These are phyloP conservation scores for Candida sojae DNA, from an alignment of 1,139 yeast genomes.

Conservation along the genomic window DNA sequence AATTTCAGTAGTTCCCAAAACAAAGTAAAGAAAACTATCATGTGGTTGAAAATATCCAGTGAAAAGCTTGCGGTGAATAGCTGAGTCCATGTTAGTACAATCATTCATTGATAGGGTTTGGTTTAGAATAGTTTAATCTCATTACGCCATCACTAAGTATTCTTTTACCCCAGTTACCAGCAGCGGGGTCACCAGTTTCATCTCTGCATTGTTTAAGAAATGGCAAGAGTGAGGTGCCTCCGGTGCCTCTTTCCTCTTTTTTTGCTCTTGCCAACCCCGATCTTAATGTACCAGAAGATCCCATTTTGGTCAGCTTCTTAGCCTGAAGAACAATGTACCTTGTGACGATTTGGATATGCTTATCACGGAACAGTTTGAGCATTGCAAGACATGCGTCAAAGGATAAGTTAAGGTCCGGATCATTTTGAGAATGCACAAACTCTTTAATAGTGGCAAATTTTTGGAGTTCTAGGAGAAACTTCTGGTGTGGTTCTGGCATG, in stretches of 20 bases:
- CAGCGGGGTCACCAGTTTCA: slow-evolving; percentile 92
- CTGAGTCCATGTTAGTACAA: too few species aligned
- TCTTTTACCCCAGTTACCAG: slow-evolving; percentile 85
- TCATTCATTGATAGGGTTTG: slow-evolving; percentile 31
- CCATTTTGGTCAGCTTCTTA: slow-evolving; percentile 49
- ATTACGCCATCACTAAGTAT: slow-evolving; percentile 63
- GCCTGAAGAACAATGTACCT: slow-evolving; percentile 84
- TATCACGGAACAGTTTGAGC: slow-evolving; percentile 86
- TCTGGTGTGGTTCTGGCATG: slow-evolving; percentile 86
- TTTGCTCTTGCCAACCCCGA: slow-evolving; percentile 59
- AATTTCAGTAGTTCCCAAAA: too few species aligned
- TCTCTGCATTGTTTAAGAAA: slow-evolving; percentile 94
- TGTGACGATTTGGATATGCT: slow-evolving; percentile 90
- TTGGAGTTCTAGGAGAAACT: slow-evolving; percentile 64
- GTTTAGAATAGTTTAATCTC: slow-evolving; percentile 43
- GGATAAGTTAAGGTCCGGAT: slow-evolving; percentile 64
- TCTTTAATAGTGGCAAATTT: slow-evolving; percentile 61
- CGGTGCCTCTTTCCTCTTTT: slow-evolving; percentile 77
- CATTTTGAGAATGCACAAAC: slow-evolving; percentile 51
- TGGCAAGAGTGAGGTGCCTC: slow-evolving; percentile 90
- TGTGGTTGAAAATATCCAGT: too few species aligned
- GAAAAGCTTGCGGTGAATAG: too few species aligned
- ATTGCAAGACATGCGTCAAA: slow-evolving; percentile 91
- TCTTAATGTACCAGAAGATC: slow-evolving; percentile 56
- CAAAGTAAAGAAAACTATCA: too few species aligned